Base-by-base conservation (phyloP, 345 rosid genomes). In the Microthlaspi erraticum region DNA sequence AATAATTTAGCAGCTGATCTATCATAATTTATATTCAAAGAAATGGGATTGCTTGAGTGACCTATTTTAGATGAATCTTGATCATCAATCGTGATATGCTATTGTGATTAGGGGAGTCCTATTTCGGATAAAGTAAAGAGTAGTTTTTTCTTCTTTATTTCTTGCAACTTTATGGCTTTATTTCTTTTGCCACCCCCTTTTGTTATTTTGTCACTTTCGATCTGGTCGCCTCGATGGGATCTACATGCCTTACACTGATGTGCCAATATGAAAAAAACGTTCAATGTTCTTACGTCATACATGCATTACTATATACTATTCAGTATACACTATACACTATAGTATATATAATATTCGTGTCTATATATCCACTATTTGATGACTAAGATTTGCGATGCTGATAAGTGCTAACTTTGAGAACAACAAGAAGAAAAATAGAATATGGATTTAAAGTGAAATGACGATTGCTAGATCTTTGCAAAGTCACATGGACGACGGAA, bases 151-250 rank as follows among this genome's bases (percentile, higher is more conserved):
- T 51, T 43, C 33, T 7, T 38, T 55, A 7, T 48, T 65, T 43
- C 19, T 59, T 18, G 39, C 68, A 75, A 53, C 78, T 75, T 75
- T 75, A 60, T 68, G 58, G 74, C 78, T 75, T 68, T 75, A 75
- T 60, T 68, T 60, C 34, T 45, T 75, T 75, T 5, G 51, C 37
- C 70, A 75, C 26, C 64, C 64, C 70, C 68, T 68, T 68, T 43
- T 7, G 67, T 44, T 68, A 75, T 75, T 75, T 75, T 74, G 73
- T 60, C 73, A 68, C 73, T 33, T 67, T 74, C 78, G 73, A 74
- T 60, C 57, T 67, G 78, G 78, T 75, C 74, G 74, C 70, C 33
- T 53, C 18, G 52, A 61, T 75, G 74, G 78, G 78, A 75, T 75
- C 73, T 68, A 68, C 74, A 61, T 54, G 74, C 49, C 51, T 52